Evolutionary conservation across 2,329 filamentous ascomycete genomes (phyloP), one percentile per base, ranked within the genome.

Genomic region (Achaetomium macrosporum): DNA sequence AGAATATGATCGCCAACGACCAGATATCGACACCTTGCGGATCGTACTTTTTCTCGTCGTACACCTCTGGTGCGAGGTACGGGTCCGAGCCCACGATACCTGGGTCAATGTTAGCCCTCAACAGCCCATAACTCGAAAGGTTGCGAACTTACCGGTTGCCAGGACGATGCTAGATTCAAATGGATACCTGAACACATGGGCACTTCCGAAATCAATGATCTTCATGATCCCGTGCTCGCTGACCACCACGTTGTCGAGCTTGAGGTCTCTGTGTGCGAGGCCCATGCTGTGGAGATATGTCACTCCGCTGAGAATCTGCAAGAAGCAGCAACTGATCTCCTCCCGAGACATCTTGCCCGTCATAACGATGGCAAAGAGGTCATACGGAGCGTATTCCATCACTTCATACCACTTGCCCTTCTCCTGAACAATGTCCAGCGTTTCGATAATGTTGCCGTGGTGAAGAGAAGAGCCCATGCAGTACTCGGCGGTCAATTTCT

Each of bases 211-310:
- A 69, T 99, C 93, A 64, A 99, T 99, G 59, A 99, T 88, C 71
- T 99, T 99, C 90, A 99, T 96, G 63, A 99, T 97, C 2, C 93
- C 93, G 64, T 87, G 83, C 65, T 95, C 88, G 66, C 91, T 97
- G 55, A 99, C 91, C 29, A 99, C 93, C 17, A 99, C 93, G 62
- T 99, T 99, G 73, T 99, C 93, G 63, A 99, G 73, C 72, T 99
- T 99, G 63, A 99, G 67, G 75, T 99, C 93, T 42, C 93, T 84
- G 71, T 99, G 93, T 11, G 93, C 91, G 48, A 99, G 75, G 2
- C 93, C 93, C 82, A 96, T 93, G 66, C 88, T 88, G 70, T 99
- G 93, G 56, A 99, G 74, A 68, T 96, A 99, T 11, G 89, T 89
- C 35, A 97, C 91, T 47, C 93, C 93, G 65, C 87, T 96, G 52